A percentile compares a stretch with the other conserved stretches of the same genome.
Conservation (phyloP, 2,329 filamentous ascomycete genomes). For the Ophiostoma ips region DNA sequence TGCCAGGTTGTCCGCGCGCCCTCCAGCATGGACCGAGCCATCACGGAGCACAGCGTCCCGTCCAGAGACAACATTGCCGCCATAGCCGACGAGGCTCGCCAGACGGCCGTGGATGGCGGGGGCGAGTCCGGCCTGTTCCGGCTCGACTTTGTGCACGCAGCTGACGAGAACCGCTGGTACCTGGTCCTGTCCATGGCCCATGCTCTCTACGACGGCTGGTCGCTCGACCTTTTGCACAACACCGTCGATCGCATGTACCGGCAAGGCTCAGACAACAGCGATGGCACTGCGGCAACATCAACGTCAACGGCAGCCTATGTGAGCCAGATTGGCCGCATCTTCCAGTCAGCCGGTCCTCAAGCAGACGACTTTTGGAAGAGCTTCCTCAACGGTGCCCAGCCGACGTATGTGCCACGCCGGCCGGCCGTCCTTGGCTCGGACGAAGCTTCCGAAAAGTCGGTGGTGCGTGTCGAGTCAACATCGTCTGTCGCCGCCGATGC, state of each 20-base stretch:
- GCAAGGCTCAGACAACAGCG: constrained; percentile 19
- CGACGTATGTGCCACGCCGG: constrained; percentile 18
- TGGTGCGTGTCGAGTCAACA: constrained; percentile 26
- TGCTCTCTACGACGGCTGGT: constrained; percentile 83
- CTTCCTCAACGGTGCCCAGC: constrained; percentile 40
- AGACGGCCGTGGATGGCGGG: constrained; percentile 22
- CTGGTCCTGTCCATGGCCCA: constrained; percentile 64
- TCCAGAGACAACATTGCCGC: constrained; percentile 21
- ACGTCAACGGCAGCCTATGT: background rate
- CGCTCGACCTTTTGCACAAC: constrained; percentile 57
- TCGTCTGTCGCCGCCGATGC: constrained; percentile 28
- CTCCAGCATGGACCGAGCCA: constrained; percentile 2
- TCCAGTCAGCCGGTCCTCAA: constrained; percentile 28
- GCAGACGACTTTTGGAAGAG: constrained; percentile 56
- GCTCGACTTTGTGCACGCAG: constrained; percentile 26
- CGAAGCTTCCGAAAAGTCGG: constrained; percentile 15
- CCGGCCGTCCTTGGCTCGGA: background rate
- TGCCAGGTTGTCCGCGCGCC: constrained; percentile 31
- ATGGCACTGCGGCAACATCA: constrained; percentile 12
- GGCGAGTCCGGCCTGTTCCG: constrained; percentile 33
- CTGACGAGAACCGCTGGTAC: constrained; percentile 22
- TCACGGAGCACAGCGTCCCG: constrained; percentile 16
- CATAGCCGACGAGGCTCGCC: constrained; percentile 25
- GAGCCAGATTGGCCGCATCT: constrained; percentile 33
- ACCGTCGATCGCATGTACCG: constrained; percentile 56